Percentiles rank a stretch among this genome's conserved stretches.
These are phyloP conservation scores for Penicillium sp. DNA, from an alignment of 2,329 filamentous ascomycete species.

Conservation along the genomic window DNA sequence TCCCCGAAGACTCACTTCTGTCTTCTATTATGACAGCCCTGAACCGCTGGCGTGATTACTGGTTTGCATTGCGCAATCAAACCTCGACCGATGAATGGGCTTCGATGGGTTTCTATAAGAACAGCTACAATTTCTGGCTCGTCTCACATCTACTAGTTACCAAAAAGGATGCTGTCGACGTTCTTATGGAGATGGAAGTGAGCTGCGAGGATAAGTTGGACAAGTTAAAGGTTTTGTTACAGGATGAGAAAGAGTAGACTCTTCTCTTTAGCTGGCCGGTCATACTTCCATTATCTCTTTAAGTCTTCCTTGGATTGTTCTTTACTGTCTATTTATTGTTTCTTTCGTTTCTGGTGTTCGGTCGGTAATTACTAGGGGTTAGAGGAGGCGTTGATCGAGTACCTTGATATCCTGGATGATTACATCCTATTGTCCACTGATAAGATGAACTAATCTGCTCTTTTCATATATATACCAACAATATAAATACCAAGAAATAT, in stretches of 20 bases:
- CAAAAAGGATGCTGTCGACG: slow-evolving; percentile 44
- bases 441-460: neutral
- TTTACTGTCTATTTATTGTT: neutral
- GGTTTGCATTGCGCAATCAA: slow-evolving; percentile 33
- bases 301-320: neutral
- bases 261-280: neutral
- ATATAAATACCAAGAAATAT: neutral
- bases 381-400: neutral
- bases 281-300: neutral
- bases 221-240: slow-evolving; percentile 41
- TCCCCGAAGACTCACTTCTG: slow-evolving; percentile 33
- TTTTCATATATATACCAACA: neutral
- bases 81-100: slow-evolving; percentile 38
- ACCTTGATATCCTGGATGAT: neutral
- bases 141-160: slow-evolving; percentile 44
- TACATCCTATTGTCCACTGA: neutral
- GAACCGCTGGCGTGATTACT: slow-evolving; percentile 40
- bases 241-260: slow-evolving; percentile 29
- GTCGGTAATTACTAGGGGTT: neutral
- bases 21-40: slow-evolving; percentile 36
- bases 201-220: slow-evolving; percentile 46
- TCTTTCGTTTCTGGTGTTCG: neutral
- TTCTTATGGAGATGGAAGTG: slow-evolving; percentile 46
- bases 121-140: slow-evolving; percentile 45
- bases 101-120: slow-evolving; percentile 44